Evolutionary conservation across 2,329 filamentous ascomycete species (phyloP), one percentile per base, ranked within the genome.

Genomic region (Pseudodiploospora longispora): DNA sequence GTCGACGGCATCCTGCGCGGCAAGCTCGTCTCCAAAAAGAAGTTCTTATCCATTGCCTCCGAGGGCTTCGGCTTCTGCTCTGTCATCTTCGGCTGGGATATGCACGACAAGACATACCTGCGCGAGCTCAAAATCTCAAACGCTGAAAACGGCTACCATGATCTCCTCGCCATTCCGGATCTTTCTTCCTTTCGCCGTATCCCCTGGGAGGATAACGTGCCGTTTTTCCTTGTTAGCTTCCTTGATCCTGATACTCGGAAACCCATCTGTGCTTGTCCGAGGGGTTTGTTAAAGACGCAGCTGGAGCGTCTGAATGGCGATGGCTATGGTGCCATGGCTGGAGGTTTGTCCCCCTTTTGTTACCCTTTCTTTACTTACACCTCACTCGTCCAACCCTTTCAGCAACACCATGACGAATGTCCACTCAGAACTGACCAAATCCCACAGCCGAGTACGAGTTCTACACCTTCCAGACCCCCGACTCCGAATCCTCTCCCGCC

Each of bases 41-140:
- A 96, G 69, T 95, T 96, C 65, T 71, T 95, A 33, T 87, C 85
- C 30, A 78, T 95, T 42, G 83, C 83, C n/a, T 66, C 78, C 36
- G 76, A 80, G 37, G 90, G 89, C 41, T 95, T 95, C 56, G 90
- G 89, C 43, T 95, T 95, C 72, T 95, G 90, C 71, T 93, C 86
- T 19, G 88, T 95, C 53, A 81, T 95, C 52, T 95, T 95, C 58
- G 89, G 90, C 61, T 95, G 90, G 90, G 89, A 96, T 66, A 95
- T 95, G 87, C 89, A 96, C 65, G 90, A 96, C 59, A 75, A 81
- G 69, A 94, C 87, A 8, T 96, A 95, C 64, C 83, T 87, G 62
- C 80, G 76, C 55, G 89, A 95, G 67, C 77, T 95, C 51, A 78
- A 78, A 58, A 84, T 95, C 63, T 93, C 87, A 67, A 95, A 95